phyloP scores from a whole-genome alignment of 1,284 basidiomycete genomes.

The Apiotrichum mycotoxinovorans region DNA sequence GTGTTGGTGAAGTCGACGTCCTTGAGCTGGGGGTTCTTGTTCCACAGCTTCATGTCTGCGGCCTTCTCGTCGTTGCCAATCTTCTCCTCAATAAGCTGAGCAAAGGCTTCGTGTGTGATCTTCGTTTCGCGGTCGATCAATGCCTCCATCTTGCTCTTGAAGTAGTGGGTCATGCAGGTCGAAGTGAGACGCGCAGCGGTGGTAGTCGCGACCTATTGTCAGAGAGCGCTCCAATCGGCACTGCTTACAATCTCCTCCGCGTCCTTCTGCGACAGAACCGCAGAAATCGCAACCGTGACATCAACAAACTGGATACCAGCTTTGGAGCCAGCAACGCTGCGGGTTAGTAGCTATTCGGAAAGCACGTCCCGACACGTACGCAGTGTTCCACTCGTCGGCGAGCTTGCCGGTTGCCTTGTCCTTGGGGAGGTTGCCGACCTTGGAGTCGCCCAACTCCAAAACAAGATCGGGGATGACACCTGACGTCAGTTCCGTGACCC shows the following conservation, averaged over 20 bases:
- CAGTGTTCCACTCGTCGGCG: constrained; percentile 54
- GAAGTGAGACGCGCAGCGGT: constrained; percentile 76
- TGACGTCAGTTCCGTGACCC: constrained; percentile 9
- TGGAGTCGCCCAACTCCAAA: constrained; percentile 32
- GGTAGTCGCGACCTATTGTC: constrained; percentile 66
- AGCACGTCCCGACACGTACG: constrained; percentile 28
- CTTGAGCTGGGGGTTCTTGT: constrained; percentile 64
- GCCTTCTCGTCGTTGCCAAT: constrained; percentile 83
- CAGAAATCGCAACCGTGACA: constrained; percentile 69
- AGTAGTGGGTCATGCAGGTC: constrained; percentile 78
- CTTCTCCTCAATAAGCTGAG: constrained; percentile 64
- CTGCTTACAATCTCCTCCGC: constrained; percentile 75
- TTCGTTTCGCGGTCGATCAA: constrained; percentile 89
- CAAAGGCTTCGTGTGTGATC: constrained; percentile 81
- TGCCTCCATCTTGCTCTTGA: constrained; percentile 80
- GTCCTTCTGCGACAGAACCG: constrained; percentile 82
- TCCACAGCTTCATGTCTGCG: constrained; percentile 85
- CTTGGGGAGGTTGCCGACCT: constrained; percentile 47
- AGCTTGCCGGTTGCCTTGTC: constrained; percentile 48
- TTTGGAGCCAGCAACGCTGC: constrained; percentile 29
- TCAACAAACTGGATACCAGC: constrained; percentile 66
- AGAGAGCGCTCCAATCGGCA: constrained; percentile 2
- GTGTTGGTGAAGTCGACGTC: constrained; percentile 80
- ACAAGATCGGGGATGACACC: constrained; percentile 38
- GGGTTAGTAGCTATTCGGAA: neutral